Evolutionary conservation across 202 grass and related monocot species (phyloP), one percentile per base, ranked within the genome.

Genomic region (Hordeum pubiflorum): DNA sequence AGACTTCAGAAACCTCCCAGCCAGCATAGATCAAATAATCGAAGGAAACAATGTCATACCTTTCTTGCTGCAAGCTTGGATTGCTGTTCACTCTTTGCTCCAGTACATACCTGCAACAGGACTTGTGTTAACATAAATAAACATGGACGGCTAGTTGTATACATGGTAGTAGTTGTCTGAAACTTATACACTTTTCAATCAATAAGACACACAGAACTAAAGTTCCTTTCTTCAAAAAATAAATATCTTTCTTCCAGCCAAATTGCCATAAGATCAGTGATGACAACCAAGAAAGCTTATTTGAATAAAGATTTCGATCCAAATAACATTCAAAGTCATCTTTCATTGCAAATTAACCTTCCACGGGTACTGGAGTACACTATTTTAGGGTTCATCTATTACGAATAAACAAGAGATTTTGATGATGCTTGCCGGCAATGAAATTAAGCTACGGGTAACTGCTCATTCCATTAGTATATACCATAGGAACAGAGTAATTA

Each of bases 1-100:
- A 83, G 32, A 61, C 32, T 77, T 68, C 29, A 56, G 60, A 37
- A 72, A 67, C 10, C 0, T 66, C 64, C 72, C 41, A 58, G 37
- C 24, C 75, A 74, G 46, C 39, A 66, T 31, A 74, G 55, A 75
- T 3, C 9, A 79, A 87, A 74, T 74, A 87, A 70, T 69, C 33
- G 18, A 59, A 83, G 22, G 21, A 63, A 83, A 43, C 13, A n/a
- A 74, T 74, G 11, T 44, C 11, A 17, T 87, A 97, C 94, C 91
- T 97, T 97, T 71, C 94, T 91, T 67, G 94, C 94, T 64, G 94
- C 94, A 69, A 97, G 94, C 77, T 94, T 97, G 31, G 94, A 90
- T 32, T 94, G 91, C 5, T 92, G 94, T 82, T 97, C 91, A 1
- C 94, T 94, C 73, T 97, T 97, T 3, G 94, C 94, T 83, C 94